phyloP scores from a whole-genome alignment of 2,329 filamentous ascomycete genomes.

The Sclerotinia borealis region DNA sequence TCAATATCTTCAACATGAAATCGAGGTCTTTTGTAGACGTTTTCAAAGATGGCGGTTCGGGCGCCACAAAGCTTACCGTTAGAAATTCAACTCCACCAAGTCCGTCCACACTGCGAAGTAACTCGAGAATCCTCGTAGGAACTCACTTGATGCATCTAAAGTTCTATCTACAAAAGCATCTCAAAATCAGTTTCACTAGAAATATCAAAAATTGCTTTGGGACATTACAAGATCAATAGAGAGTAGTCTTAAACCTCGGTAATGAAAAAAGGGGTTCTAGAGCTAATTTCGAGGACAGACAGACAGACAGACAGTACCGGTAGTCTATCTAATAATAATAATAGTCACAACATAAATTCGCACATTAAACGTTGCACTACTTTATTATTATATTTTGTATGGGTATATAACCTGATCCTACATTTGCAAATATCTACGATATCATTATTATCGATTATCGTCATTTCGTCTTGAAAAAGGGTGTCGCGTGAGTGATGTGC shows the following conservation, averaged over 20 bases:
- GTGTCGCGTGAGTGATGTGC: slow-evolving; percentile 3
- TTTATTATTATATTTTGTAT: background rate
- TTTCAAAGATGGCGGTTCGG: background rate
- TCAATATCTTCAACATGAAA: background rate
- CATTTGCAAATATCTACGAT: background rate
- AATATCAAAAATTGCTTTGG: background rate
- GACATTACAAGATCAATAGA: background rate
- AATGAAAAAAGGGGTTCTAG: background rate
- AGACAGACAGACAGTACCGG: no score
- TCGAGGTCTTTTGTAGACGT: background rate
- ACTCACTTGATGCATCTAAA: background rate
- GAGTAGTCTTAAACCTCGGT: background rate
- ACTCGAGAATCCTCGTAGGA: background rate
- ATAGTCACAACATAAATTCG: background rate
- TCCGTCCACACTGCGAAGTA: background rate
- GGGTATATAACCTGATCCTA: no score
- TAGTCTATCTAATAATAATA: no score
- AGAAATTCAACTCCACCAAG: background rate
- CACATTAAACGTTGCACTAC: background rate
- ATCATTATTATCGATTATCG: background rate
- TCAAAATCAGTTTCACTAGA: background rate
- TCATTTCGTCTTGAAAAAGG: background rate
- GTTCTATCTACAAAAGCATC: background rate
- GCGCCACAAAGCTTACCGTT: background rate
- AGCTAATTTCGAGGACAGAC: no score